These are phyloP conservation scores for Leccinum obscurum DNA, from an alignment of 768 basidiomycete species.

Conservation along the genomic window DNA sequence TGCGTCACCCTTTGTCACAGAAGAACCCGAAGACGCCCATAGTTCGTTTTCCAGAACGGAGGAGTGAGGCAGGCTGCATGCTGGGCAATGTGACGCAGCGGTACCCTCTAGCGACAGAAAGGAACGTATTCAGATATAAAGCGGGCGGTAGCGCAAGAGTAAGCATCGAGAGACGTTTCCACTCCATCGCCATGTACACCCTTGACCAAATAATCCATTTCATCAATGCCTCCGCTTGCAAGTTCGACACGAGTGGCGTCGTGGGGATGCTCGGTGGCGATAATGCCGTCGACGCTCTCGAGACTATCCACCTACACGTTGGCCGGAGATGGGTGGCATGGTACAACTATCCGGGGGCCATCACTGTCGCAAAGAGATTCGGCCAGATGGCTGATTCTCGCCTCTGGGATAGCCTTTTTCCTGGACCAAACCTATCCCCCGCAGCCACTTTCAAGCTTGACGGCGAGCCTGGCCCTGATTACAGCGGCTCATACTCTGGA, in stretches of 20 bases:
- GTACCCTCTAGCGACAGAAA: background rate
- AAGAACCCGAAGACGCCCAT: background rate
- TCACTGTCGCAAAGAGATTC: conserved; percentile 33
- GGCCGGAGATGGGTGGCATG: conserved; percentile 35
- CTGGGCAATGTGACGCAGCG: background rate
- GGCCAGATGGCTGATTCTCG: conserved; percentile 29
- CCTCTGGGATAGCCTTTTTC: conserved; percentile 35
- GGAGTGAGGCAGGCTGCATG: background rate
- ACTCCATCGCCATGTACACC: conserved; percentile 15
- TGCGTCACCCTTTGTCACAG: background rate
- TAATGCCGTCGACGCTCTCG: conserved; percentile 32
- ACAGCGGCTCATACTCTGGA: conserved; percentile 69
- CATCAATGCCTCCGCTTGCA: conserved; percentile 18
- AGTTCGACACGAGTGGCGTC: conserved; percentile 29
- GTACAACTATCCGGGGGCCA: conserved; percentile 38
- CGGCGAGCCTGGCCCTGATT: conserved; percentile 56
- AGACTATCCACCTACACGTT: conserved; percentile 33
- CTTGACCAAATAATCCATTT: conserved; percentile 10
- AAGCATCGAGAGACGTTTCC: background rate
- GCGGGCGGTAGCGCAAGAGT: background rate
- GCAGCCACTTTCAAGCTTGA: conserved; percentile 27
- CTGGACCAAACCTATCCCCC: conserved; percentile 31
- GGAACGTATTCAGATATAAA: conserved; percentile 11
- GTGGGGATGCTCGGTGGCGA: conserved; percentile 37
- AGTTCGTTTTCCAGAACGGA: background rate